Base-by-base conservation (phyloP, 129 eudicot species). In the Dittrichia graveolens region DNA sequence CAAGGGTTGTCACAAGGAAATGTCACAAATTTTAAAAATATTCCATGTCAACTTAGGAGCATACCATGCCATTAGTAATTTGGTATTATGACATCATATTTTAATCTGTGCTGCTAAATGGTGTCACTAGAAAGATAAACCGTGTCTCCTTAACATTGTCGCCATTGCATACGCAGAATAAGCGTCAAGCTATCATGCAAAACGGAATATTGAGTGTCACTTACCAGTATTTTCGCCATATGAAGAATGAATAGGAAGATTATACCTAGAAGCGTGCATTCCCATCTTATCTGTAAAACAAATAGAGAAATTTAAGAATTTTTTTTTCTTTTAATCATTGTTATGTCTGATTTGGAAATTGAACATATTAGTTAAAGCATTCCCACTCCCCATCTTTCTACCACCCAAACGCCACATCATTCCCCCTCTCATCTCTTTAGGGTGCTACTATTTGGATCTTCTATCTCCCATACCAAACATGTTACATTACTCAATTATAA, bases 251-350 rank as follows among this genome's bases (percentile, higher is more conserved):
- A 9, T 59, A 95, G 85, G 79, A 95, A 88, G 59, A 71, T 34
- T 9, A 79, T 1, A 3, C 99, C 99, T 31, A 90, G 74, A 59
- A 85, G 73, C 0, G 88, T 81, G 73, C 93, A 76, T 66, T 88
- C 81, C 97, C 99, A 90, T 19, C 76, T 74, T 85, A 88, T 83
- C 99, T 95, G 86, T 38, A 67, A 14, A 47, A 68, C 47, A 19
- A 24, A 47, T 69, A 63, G 42, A 31, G 15, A 48, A 34, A 16
- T 4, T 61, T 38, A 44, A 2, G 54, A 65, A 16, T 5, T 12
- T 5, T 7, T 7, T 37, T 43, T 19, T 44, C n/a, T 44, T 2
- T 45, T 10, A 45, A 65, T 19, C n/a, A n/a, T n/a, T n/a, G n/a
- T n/a, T n/a, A n/a, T n/a, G n/a, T n/a, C n/a, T n/a, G n/a, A n/a